Evolutionary conservation across 192 early-diverging fungal species (phyloP), one percentile per base, ranked within the genome.

Genomic region (Coemansia umbellata): DNA sequence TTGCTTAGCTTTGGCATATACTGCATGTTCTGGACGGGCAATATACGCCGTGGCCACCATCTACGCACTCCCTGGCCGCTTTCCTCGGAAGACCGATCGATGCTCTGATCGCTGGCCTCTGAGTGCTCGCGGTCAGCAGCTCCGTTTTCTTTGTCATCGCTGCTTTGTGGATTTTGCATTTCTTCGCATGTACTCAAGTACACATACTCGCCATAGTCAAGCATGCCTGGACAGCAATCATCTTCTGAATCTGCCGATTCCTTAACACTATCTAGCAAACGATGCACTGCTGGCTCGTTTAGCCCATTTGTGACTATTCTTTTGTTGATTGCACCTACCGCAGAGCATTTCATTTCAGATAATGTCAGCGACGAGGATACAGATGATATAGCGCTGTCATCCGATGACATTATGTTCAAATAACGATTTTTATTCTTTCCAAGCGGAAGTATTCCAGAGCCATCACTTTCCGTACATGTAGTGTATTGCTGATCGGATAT

Each of bases 11-110:
- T 66, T 5, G 70, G 70, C 70, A 74, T 74, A 42, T 66, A 74
- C 47, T 74, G 70, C 70, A 74, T 74, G 42, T 66, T 74, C 3
- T 65, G 70, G 14, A 62, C 63, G 3, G 70, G 70, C 26, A 74
- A 15, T 3, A 74, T 51, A 11, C 63, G 55, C 4, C 63, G 58
- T 8, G 70, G 70, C 70, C 63, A 74, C 70, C 70, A 74, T 40
- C 55, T 41, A 11, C 55, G 62, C 27, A 40, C 48, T 6, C 57
- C 62, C 13, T 49, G 37, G 14, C 31, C 53, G 23, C 33, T 14
- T 31, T 30, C 31, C 5, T 21, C 23, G 41, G 22, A 3, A 37
- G 21, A 8, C 18, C 15, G 1, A 24, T 42, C 26, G 3, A n/a
- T 23, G 15, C 13, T n/a, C 3, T 11, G 23, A 28, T 8, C 24